These are phyloP conservation scores for Aspergillaceae sp. DNA, from an alignment of 2,329 filamentous ascomycete genomes.

Conservation along the genomic window DNA sequence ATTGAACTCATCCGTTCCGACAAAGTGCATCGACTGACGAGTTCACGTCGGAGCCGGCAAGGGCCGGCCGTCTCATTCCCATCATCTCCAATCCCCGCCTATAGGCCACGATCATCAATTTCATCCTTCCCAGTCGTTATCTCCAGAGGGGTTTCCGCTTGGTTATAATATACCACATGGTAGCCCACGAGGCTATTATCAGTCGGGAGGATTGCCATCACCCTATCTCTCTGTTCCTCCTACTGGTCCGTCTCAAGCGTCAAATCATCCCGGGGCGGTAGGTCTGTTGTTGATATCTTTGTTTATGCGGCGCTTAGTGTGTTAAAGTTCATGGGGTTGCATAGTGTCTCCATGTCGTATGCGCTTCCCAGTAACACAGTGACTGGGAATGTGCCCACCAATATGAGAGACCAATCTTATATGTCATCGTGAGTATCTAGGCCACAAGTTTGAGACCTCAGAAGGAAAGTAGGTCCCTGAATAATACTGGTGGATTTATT, in stretches of 20 bases:
- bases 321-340: too few relatives aligned
- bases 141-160: constrained; percentile 15
- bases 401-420: too few relatives aligned
- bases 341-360: constrained; percentile 15
- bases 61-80: constrained; percentile 21
- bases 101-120: constrained; percentile 20
- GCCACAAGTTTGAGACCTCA: background rate
- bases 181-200: constrained; percentile 16
- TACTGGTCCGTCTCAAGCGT: constrained; percentile 6
- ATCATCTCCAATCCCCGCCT: constrained; percentile 17
- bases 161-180: constrained; percentile 16
- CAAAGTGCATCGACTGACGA: constrained; percentile 8
- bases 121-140: constrained; percentile 17
- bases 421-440: too few relatives aligned
- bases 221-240: constrained; percentile 13
- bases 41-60: constrained; percentile 27
- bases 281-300: constrained; percentile 11
- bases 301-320: too few relatives aligned
- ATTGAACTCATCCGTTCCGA: background rate
- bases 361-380: constrained; percentile 13
- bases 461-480: too few relatives aligned
- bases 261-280: constrained; percentile 12
- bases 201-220: constrained; percentile 9
- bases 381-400: too few relatives aligned
- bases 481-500: too few relatives aligned